Percentiles rank a stretch among this genome's conserved stretches.
Evolutionary conservation across 2,329 filamentous ascomycete species (phyloP).

Genomic region (Cryphonectria carpinicola): DNA sequence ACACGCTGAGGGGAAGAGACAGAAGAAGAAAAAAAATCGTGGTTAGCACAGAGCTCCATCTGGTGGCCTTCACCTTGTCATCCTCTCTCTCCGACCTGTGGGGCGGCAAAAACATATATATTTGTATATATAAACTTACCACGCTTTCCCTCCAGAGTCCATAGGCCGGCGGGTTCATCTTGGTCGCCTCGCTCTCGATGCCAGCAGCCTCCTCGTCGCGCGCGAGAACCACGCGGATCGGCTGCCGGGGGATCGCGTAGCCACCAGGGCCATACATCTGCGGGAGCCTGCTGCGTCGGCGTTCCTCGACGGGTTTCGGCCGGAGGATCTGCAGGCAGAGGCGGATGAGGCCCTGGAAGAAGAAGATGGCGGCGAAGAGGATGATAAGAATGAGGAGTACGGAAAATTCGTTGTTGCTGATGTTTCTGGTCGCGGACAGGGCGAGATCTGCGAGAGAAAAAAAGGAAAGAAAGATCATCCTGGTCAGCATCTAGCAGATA

Average conservation of each 20-base stretch:
- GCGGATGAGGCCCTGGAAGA: constrained; percentile 77
- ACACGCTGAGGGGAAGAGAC: constrained; percentile 57
- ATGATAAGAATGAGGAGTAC: constrained; percentile 80
- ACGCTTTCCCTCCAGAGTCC: constrained; percentile 84
- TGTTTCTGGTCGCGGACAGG: constrained; percentile 67
- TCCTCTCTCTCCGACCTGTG: not conserved
- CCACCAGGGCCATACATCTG: constrained; percentile 61
- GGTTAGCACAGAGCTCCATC: not conserved
- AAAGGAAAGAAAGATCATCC: not conserved
- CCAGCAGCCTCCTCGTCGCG: constrained; percentile 73
- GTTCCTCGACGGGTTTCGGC: constrained; percentile 42
- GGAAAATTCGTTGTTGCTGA: constrained; percentile 72
- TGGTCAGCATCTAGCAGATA: constrained; percentile 16
- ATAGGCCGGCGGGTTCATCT: constrained; percentile 77
- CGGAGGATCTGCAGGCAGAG: constrained; percentile 69
- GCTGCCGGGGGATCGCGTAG: constrained; percentile 71
- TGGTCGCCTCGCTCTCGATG: constrained; percentile 57
- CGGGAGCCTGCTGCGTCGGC: constrained; percentile 34
- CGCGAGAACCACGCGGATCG: constrained; percentile 77
- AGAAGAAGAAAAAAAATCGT: not conserved
- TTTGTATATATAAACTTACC: constrained; percentile 52
- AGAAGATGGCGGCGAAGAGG: constrained; percentile 74
- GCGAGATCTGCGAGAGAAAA: constrained; percentile 65
- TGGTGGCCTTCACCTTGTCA: not conserved
- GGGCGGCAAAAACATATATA: not conserved